A percentile compares a stretch with the other conserved stretches of the same genome.
phyloP scores from a whole-genome alignment of 441 rosid genomes.

The Populus trichocarpa region DNA sequence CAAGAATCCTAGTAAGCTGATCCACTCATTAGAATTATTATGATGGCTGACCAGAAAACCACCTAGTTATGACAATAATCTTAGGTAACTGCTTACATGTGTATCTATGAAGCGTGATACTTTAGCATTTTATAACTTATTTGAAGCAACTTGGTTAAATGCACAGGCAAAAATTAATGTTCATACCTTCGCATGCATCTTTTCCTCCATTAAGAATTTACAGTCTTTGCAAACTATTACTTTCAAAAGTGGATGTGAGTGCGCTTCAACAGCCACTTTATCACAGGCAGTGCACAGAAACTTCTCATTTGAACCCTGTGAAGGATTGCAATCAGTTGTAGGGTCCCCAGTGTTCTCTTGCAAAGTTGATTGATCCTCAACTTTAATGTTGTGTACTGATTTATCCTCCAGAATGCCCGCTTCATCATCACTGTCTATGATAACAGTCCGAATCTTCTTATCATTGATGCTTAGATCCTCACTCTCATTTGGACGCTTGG shows the following conservation, averaged over 20 bases:
- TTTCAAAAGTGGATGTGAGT: conserved; percentile 79
- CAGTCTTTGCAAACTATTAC: conserved; percentile 91
- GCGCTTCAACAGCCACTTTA: conserved; percentile 59
- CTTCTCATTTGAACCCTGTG: conserved; percentile 33
- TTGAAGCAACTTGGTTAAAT: neutral
- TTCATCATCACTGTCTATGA: conserved; percentile 46
- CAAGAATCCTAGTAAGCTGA: neutral
- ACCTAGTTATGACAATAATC: neutral
- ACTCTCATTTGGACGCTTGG: conserved; percentile 43
- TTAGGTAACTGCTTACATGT: neutral
- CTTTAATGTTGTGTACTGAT: conserved; percentile 17
- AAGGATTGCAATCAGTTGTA: conserved; percentile 27
- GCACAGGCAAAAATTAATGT: conserved; percentile 15
- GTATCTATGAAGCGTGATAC: no score
- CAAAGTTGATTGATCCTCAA: conserved; percentile 27
- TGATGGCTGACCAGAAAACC: neutral
- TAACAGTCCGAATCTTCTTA: conserved; percentile 42
- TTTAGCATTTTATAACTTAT: neutral
- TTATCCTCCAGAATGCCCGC: conserved; percentile 33
- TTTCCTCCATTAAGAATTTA: conserved; percentile 68
- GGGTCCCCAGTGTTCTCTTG: conserved; percentile 24
- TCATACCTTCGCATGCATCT: conserved; percentile 64
- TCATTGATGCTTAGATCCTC: conserved; percentile 37
- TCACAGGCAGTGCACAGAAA: conserved; percentile 83
- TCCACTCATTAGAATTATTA: neutral